Evolutionary conservation across 148 eudicot species (phyloP).

Genomic region (Spergularia marina): DNA sequence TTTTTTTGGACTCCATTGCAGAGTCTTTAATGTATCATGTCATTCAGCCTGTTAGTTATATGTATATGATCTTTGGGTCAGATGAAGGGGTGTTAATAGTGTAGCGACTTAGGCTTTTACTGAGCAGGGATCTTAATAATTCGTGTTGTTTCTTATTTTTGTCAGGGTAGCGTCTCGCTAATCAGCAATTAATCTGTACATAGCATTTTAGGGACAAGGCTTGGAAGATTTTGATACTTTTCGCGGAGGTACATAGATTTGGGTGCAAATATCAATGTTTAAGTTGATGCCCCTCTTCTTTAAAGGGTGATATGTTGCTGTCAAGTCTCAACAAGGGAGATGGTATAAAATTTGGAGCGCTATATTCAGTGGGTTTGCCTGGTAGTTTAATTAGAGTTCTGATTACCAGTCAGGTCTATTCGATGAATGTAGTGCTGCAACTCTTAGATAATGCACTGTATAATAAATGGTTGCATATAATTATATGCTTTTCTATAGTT

Average conservation of each 20-base stretch:
- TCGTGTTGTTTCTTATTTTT: background rate
- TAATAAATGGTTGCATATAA: slow-evolving; percentile 15
- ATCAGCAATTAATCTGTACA: slow-evolving; percentile 31
- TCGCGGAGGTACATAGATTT: slow-evolving; percentile 27
- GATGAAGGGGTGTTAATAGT: too few species aligned
- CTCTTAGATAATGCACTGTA: slow-evolving; percentile 6
- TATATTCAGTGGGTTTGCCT: slow-evolving; percentile 8
- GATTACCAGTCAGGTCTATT: slow-evolving; percentile 18
- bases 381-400: background rate
- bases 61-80: too few species aligned
- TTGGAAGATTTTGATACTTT: slow-evolving; percentile 16
- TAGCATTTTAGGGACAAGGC: slow-evolving; percentile 26
- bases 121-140: background rate
- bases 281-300: slow-evolving; percentile 14
- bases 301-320: background rate
- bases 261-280: slow-evolving; percentile 21
- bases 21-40: too few species aligned
- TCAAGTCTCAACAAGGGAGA: slow-evolving; percentile 8
- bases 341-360: background rate
- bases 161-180: slow-evolving; percentile 26
- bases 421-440: background rate
- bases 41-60: too few species aligned
- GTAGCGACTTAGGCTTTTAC: too few species aligned
- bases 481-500: background rate
- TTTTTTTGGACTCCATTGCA: too few species aligned